Evolutionary conservation across 2,329 filamentous ascomycete species (phyloP).

Genomic region (Xylariaceae sp.): DNA sequence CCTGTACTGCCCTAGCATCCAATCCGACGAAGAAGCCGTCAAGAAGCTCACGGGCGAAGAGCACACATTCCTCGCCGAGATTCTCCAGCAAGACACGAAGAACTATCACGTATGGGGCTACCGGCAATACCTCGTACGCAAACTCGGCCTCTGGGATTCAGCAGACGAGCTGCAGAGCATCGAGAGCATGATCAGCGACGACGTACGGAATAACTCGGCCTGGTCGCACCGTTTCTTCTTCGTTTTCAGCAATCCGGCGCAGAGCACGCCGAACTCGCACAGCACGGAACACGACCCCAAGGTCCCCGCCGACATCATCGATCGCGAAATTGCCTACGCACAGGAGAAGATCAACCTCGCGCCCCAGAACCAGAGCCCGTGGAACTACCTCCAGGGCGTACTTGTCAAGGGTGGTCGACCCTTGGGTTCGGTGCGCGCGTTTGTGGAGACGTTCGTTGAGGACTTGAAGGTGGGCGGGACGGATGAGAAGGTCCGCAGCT

Average conservation of each 20-base stretch:
- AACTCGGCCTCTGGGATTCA: conserved; percentile 52
- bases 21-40: conserved; percentile 26
- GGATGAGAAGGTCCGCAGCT: conserved; percentile 52
- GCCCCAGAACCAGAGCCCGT: conserved; percentile 89
- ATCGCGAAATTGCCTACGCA: conserved; percentile 70
- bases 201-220: conserved; percentile 92
- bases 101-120: conserved; percentile 99
- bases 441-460: conserved; percentile 48
- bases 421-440: conserved; percentile 42
- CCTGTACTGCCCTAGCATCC: conserved; percentile 52
- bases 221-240: conserved; percentile 97
- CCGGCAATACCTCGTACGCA: conserved; percentile 64
- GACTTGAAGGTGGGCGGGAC: conserved; percentile 39
- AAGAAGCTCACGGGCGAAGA: conserved; percentile 60
- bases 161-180: conserved; percentile 64
- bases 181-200: conserved; percentile 66
- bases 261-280: conserved; percentile 42
- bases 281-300: conserved; percentile 50
- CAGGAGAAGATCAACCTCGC: conserved; percentile 68
- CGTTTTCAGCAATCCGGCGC: conserved; percentile 63
- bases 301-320: conserved; percentile 58
- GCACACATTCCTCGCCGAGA: conserved; percentile 67
- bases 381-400: conserved; percentile 84
- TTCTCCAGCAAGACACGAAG: conserved; percentile 83
- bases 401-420: conserved; percentile 59